These are phyloP conservation scores for Arachnomyces sp. DNA, from an alignment of 2,329 filamentous ascomycete species.

Conservation along the genomic window DNA sequence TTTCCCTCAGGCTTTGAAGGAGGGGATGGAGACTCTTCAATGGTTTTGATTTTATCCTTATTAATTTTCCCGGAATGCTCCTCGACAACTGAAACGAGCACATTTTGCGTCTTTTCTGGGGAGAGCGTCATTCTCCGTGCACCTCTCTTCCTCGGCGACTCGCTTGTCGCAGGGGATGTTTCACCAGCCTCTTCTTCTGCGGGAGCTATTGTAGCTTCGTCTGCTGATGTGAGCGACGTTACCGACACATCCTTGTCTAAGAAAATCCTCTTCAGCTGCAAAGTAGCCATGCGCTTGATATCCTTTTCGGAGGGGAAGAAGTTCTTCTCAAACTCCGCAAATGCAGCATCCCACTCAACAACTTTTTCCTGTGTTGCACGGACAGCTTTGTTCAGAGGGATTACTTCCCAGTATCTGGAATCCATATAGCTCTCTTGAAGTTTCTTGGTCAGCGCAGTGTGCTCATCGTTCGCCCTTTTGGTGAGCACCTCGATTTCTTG, in stretches of 20 bases:
- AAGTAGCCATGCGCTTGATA: constrained; percentile 80
- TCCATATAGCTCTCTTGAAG: constrained; percentile 86
- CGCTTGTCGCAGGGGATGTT: constrained; percentile 20
- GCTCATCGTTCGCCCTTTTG: constrained; percentile 77
- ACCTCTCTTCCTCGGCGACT: constrained; percentile 23
- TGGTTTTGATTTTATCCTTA: constrained; percentile 14
- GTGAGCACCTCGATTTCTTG: constrained; percentile 70
- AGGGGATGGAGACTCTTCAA: constrained; percentile 10
- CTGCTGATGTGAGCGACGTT: constrained; percentile 62
- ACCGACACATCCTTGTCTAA: constrained; percentile 76
- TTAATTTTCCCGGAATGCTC: constrained; percentile 46
- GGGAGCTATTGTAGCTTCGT: constrained; percentile 52
- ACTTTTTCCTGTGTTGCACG: constrained; percentile 89
- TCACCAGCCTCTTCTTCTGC: constrained; percentile 27
- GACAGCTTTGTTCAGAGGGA: constrained; percentile 82
- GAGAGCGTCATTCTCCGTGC: constrained; percentile 43
- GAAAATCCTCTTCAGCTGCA: constrained; percentile 93
- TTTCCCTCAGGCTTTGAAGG: constrained; percentile 17
- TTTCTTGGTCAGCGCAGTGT: constrained; percentile 63
- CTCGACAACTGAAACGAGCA: constrained; percentile 58
- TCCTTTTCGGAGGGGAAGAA: constrained; percentile 95
- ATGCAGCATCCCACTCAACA: constrained; percentile 84
- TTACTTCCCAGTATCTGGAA: constrained; percentile 93
- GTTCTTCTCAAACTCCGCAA: constrained; percentile 82
- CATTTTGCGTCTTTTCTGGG: constrained; percentile 56